Evolutionary conservation across 371 early-diverging fungal genomes (phyloP).

Genomic region (Lichtheimia hyalospora): DNA sequence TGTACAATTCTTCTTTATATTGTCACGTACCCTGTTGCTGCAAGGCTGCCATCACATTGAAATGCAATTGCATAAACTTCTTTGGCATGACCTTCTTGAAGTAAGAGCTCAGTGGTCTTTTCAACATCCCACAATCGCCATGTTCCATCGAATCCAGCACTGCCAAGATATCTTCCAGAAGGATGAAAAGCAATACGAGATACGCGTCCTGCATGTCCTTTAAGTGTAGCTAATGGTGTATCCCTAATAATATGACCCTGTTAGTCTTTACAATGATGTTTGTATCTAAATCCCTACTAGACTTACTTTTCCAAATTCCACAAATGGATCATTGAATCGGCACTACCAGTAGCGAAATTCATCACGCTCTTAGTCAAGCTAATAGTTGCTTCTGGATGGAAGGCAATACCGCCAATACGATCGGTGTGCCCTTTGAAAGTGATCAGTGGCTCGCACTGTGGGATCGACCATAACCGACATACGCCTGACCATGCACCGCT

Average conservation of each 20-base stretch:
- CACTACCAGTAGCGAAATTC: slow-evolving; percentile 83
- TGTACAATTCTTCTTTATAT: background rate
- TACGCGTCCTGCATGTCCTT: slow-evolving; percentile 85
- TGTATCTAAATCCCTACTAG: background rate
- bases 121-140: slow-evolving; percentile 96
- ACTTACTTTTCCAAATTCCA: slow-evolving; percentile 77
- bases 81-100: slow-evolving; percentile 93
- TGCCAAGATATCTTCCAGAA: slow-evolving; percentile 83
- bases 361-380: slow-evolving; percentile 56
- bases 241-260: slow-evolving; percentile 48
- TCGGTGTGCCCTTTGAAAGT: slow-evolving; percentile 82
- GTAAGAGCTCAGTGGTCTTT: slow-evolving; percentile 70
- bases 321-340: slow-evolving; percentile 75
- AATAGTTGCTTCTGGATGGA: slow-evolving; percentile 83
- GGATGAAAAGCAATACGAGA: slow-evolving; percentile 92
- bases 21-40: slow-evolving; percentile 76
- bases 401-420: slow-evolving; percentile 85
- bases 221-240: slow-evolving; percentile 74
- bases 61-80: slow-evolving; percentile 91
- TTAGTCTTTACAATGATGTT: background rate
- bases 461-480: slow-evolving; percentile 86
- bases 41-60: slow-evolving; percentile 90
- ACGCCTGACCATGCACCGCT: slow-evolving; percentile 88
- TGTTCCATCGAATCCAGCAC: slow-evolving; percentile 87
- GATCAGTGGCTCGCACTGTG: slow-evolving; percentile 61